Evolutionary conservation across 768 basidiomycete genomes (phyloP).

Genomic region (Coprinopsis cinerea): DNA sequence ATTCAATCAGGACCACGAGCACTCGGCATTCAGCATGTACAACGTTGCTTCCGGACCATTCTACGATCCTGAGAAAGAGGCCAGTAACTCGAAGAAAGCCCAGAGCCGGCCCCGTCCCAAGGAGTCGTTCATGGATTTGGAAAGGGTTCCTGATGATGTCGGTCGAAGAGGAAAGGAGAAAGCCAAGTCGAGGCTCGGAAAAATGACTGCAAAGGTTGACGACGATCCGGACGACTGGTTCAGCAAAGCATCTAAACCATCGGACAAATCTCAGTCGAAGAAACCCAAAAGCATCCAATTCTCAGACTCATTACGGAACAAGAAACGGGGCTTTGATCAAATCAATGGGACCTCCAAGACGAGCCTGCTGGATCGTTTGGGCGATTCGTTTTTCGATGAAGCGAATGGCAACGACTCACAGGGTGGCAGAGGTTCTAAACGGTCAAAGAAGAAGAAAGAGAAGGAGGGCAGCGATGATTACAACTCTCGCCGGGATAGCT

Average conservation of each 20-base stretch:
- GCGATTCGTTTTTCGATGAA: background rate
- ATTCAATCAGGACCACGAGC: conserved; percentile 39
- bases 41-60: conserved; percentile 66
- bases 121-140: conserved; percentile 38
- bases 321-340: conserved; percentile 6
- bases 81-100: conserved; percentile 17
- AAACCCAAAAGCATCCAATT: conserved; percentile 20
- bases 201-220: conserved; percentile 38
- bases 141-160: conserved; percentile 48
- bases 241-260: conserved; percentile 26
- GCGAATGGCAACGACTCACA: background rate
- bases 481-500: background rate
- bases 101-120: conserved; percentile 23
- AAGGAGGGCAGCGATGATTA: background rate
- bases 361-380: conserved; percentile 8
- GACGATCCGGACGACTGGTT: conserved; percentile 70
- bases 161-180: conserved; percentile 62
- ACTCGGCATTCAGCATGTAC: conserved; percentile 62
- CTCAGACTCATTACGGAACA: conserved; percentile 1
- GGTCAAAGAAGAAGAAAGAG: conserved; percentile 1
- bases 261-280: conserved; percentile 14
- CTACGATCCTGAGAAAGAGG: conserved; percentile 35
- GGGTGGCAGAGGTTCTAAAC: background rate
- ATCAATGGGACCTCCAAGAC: background rate
- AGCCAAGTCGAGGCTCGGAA: conserved; percentile 49